Evolutionary conservation across 1,139 yeast species (phyloP).

Genomic region (Williopsis jadinii): DNA sequence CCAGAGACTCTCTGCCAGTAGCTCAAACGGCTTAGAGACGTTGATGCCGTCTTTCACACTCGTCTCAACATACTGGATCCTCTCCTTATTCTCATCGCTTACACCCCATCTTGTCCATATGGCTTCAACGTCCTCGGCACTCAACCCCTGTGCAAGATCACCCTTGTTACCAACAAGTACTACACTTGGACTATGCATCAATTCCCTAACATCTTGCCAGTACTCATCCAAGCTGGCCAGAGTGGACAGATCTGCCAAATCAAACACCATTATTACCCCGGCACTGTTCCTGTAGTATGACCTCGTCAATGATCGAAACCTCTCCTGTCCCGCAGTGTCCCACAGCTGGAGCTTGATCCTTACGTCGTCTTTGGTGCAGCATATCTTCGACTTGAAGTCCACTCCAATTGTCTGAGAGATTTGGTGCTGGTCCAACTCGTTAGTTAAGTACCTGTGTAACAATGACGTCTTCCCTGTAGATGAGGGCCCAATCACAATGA

Average conservation of each 20-base stretch:
- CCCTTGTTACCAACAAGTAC: slow-evolving; percentile 43
- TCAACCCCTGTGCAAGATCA: slow-evolving; percentile 26
- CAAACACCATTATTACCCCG: slow-evolving; percentile 73
- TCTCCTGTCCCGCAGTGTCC: slow-evolving; percentile 99
- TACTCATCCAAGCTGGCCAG: slow-evolving; percentile 41
- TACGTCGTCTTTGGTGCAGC: slow-evolving; percentile 69
- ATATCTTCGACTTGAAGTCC: slow-evolving; percentile 83
- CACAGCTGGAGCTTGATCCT: slow-evolving; percentile 62
- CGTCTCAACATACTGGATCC: neutral
- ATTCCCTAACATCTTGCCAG: slow-evolving; percentile 40
- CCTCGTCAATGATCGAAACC: slow-evolving; percentile 71
- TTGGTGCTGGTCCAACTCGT: slow-evolving; percentile 1
- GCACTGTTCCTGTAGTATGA: slow-evolving; percentile 27
- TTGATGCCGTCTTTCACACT: neutral
- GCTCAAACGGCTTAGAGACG: neutral
- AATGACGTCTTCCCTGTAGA: slow-evolving; percentile 16
- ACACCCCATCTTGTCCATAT: neutral
- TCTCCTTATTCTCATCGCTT: neutral
- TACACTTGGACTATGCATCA: slow-evolving; percentile 34
- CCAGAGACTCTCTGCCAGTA: neutral
- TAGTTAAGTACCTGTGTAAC: slow-evolving; percentile 9
- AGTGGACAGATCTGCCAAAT: slow-evolving; percentile 50
- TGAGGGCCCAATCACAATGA: slow-evolving; percentile 14
- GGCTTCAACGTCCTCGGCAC: neutral
- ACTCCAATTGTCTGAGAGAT: slow-evolving; percentile 67